A percentile compares a stretch with the other conserved stretches of the same genome.
Evolutionary conservation across 352 stramenopile genomes (phyloP).

Genomic region (Phytophthora palmivora): DNA sequence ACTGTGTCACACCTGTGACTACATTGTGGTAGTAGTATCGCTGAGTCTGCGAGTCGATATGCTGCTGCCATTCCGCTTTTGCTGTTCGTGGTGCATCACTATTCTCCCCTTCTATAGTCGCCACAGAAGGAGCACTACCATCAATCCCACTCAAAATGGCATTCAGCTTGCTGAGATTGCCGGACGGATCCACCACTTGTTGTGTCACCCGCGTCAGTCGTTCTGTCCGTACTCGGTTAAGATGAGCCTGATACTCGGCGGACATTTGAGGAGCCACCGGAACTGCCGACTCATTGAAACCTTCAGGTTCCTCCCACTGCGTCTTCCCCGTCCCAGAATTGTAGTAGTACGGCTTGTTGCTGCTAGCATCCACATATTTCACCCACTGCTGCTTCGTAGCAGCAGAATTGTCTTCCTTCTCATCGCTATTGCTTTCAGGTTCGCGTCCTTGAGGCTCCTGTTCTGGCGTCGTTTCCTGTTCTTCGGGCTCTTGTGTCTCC

Average conservation of each 20-base stretch:
- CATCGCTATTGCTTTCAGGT: background rate
- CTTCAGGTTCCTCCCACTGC: slow-evolving; percentile 72
- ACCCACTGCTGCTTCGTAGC: slow-evolving; percentile 49
- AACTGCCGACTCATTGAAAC: slow-evolving; percentile 46
- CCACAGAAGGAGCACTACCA: slow-evolving; percentile 10
- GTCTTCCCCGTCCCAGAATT: slow-evolving; percentile 67
- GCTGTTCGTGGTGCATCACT: slow-evolving; percentile 6
- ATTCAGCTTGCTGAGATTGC: slow-evolving; percentile 76
- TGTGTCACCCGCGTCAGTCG: slow-evolving; percentile 62
- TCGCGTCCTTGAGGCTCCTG: slow-evolving; percentile 27
- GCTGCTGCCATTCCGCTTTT: slow-evolving; percentile 83
- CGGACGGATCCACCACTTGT: slow-evolving; percentile 71
- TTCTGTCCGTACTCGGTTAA: slow-evolving; percentile 62
- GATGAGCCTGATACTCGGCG: slow-evolving; percentile 73
- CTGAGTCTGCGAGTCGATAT: slow-evolving; percentile 82
- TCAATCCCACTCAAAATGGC: slow-evolving; percentile 74
- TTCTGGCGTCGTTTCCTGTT: slow-evolving; percentile 14
- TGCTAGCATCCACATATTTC: slow-evolving; percentile 73
- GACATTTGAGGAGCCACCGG: slow-evolving; percentile 28
- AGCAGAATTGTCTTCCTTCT: background rate
- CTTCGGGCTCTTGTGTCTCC: slow-evolving; percentile 1
- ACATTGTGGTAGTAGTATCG: slow-evolving; percentile 89
- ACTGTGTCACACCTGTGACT: slow-evolving; percentile 79
- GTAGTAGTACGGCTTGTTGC: slow-evolving; percentile 80
- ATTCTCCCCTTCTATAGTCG: slow-evolving; percentile 4